These are phyloP conservation scores for Phanerodontia chrysosporium DNA, from an alignment of 768 basidiomycete genomes.

Conservation along the genomic window DNA sequence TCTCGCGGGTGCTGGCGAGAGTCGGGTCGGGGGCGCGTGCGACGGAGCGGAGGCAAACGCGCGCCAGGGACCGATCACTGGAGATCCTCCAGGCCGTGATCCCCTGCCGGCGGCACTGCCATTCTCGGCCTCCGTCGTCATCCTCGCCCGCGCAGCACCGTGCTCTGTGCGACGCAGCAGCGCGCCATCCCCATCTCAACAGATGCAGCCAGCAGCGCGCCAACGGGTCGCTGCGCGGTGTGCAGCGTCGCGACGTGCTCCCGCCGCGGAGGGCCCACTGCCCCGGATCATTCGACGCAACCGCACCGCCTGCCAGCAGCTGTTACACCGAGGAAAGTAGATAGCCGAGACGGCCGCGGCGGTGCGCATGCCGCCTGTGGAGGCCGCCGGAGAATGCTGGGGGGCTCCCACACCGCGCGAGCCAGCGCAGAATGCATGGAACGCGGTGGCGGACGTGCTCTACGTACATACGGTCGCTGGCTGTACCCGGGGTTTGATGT, in stretches of 20 bases:
- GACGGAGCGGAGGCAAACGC: neutral
- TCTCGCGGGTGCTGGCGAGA: neutral
- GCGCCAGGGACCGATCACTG: slow-evolving; percentile 6
- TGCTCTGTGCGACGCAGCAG: neutral
- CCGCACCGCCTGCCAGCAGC: neutral
- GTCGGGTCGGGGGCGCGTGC: neutral
- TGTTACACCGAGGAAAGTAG: neutral
- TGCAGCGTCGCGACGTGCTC: neutral
- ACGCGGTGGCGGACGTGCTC: too few species aligned
- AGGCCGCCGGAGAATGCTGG: neutral
- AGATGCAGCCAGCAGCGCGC: neutral
- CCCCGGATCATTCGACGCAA: neutral
- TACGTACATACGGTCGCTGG: neutral
- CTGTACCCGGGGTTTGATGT: neutral
- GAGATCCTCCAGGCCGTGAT: neutral
- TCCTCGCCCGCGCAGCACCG: neutral
- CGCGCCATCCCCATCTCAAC: neutral
- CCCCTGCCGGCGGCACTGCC: slow-evolving; percentile 1
- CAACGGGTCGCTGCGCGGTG: neutral
- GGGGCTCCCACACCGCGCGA: neutral
- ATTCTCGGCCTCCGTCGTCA: neutral
- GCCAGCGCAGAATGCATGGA: neutral
- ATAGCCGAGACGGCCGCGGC: neutral
- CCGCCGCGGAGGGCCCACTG: neutral
- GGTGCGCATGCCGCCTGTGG: neutral